Evolutionary conservation across 1,284 basidiomycete genomes (phyloP), one percentile per base, ranked within the genome.

Genomic region (Agroathelia rolfsii): DNA sequence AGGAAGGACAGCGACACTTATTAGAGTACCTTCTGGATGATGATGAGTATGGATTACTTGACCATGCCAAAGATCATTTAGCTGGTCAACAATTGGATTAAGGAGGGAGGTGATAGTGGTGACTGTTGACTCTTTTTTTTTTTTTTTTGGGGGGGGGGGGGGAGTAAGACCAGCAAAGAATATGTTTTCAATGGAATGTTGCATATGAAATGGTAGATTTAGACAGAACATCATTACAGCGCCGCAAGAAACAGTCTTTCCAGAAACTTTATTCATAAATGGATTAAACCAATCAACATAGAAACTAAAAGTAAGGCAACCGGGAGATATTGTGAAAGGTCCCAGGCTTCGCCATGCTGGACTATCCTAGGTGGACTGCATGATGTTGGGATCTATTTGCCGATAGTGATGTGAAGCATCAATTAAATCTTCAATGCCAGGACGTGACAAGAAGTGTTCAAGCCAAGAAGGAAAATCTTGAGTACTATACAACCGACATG

Each of bases 231-330:
- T 41, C 12, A 46, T 20, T 30, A 50, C 41, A 22, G 48, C 36
- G 15, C 52, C 47, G 40, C 34, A 42, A 7, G 49, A 53, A n/a
- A 48, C 36, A 8, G 32, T 25, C 21, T 43, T 47, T 13, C 47
- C 45, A 14, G 49, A 49, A 35, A 42, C 36, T 34, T 46, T 51
- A 30, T 48, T 52, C 9, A 31, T 30, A 9, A 44, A 37, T 6
- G 51, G 50, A 40, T 53, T 54, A 39, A 59, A 60, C 58, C 56
- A 61, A 34, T 61, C 57, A 30, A 61, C 46, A 24, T 53, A 61
- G 20, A 49, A 36, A 10, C 47, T 46, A 45, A 61, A 61, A 5
- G 49, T 43, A 7, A 53, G 37, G 33, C 48, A 43, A 28, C 42
- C 45, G 40, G 14, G 35, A 32, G 14, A 28, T 9, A 23, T 22